Percentiles rank a stretch among this genome's conserved stretches.
Evolutionary conservation across 441 rosid species (phyloP).

Genomic region (Erodium trifolium): DNA sequence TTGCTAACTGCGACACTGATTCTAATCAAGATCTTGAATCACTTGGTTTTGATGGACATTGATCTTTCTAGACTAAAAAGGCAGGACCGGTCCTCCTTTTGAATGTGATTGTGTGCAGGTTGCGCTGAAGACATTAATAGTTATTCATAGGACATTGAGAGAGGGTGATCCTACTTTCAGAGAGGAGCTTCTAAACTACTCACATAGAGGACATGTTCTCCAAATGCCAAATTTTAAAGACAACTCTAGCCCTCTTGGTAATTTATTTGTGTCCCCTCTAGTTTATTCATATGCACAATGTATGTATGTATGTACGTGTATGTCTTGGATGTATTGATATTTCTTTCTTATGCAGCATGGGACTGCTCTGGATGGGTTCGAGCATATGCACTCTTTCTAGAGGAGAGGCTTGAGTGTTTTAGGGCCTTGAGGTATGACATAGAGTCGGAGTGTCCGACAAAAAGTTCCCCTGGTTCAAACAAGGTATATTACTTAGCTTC

Average conservation of each 20-base stretch:
- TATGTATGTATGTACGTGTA: too few relatives aligned
- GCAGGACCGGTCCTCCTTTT: too few relatives aligned
- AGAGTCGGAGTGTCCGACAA: slow-evolving; percentile 40
- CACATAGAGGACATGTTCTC: slow-evolving; percentile 55
- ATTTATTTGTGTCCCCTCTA: background rate
- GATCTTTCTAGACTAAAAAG: background rate
- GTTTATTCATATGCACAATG: background rate
- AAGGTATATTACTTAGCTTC: slow-evolving; percentile 36
- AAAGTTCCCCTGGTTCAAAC: slow-evolving; percentile 20
- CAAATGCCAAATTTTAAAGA: slow-evolving; percentile 73
- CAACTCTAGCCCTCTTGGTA: slow-evolving; percentile 65
- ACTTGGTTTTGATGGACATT: background rate
- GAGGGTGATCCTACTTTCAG: slow-evolving; percentile 78
- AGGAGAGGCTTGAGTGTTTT: slow-evolving; percentile 72
- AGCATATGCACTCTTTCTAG: slow-evolving; percentile 59
- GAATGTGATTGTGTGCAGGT: slow-evolving; percentile 33
- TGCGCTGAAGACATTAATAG: slow-evolving; percentile 63
- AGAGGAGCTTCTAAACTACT: slow-evolving; percentile 55
- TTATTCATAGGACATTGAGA: slow-evolving; percentile 68
- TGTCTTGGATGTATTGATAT: background rate
- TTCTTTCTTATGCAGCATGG: slow-evolving; percentile 42
- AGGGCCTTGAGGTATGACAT: slow-evolving; percentile 51
- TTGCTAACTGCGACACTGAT: background rate
- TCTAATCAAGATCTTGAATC: too few relatives aligned
- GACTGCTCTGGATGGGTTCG: slow-evolving; percentile 82